phyloP scores from a whole-genome alignment of 164 flowering plant genomes.

The Vitis cinerea region DNA sequence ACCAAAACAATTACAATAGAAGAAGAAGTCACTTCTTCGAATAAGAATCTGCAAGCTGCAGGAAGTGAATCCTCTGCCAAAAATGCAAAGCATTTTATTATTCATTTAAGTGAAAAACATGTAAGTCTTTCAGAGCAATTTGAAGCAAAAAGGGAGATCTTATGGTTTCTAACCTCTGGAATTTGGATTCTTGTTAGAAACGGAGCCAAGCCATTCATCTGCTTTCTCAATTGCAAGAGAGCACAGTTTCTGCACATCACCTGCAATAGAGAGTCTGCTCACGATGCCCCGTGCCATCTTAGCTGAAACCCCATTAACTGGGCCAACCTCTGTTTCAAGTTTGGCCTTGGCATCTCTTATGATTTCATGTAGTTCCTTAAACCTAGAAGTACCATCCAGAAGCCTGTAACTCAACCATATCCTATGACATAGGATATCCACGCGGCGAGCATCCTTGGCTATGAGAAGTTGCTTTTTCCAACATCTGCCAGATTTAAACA shows the following conservation, averaged over 20 bases:
- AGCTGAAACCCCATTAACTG: slow-evolving; percentile 71
- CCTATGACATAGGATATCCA: slow-evolving; percentile 83
- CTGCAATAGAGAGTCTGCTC: slow-evolving; percentile 82
- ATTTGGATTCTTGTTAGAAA: slow-evolving; percentile 28
- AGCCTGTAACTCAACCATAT: slow-evolving; percentile 87
- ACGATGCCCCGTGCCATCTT: slow-evolving; percentile 92
- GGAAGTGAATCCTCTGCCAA: slow-evolving; percentile 87
- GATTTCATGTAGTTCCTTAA: slow-evolving; percentile 68
- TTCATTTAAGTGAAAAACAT: neutral
- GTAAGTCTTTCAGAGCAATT: neutral
- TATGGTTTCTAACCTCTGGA: slow-evolving; percentile 41
- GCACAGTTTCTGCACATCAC: slow-evolving; percentile 84
- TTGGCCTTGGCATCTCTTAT: slow-evolving; percentile 70
- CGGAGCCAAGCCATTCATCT: slow-evolving; percentile 58
- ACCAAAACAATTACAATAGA: slow-evolving; percentile 70
- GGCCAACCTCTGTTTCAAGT: slow-evolving; percentile 90
- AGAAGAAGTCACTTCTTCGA: slow-evolving; percentile 78
- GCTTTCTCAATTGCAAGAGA: slow-evolving; percentile 80
- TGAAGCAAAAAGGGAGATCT: neutral
- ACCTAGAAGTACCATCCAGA: slow-evolving; percentile 81
- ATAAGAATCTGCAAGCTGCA: slow-evolving; percentile 88
- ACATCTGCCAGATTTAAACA: slow-evolving; percentile 44
- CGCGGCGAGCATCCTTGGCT: slow-evolving; percentile 93
- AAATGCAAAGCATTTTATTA: slow-evolving; percentile 15
- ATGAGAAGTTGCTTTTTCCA: slow-evolving; percentile 88